Evolutionary conservation across 148 eudicot species (phyloP).

Genomic region (Beta vulgaris): DNA sequence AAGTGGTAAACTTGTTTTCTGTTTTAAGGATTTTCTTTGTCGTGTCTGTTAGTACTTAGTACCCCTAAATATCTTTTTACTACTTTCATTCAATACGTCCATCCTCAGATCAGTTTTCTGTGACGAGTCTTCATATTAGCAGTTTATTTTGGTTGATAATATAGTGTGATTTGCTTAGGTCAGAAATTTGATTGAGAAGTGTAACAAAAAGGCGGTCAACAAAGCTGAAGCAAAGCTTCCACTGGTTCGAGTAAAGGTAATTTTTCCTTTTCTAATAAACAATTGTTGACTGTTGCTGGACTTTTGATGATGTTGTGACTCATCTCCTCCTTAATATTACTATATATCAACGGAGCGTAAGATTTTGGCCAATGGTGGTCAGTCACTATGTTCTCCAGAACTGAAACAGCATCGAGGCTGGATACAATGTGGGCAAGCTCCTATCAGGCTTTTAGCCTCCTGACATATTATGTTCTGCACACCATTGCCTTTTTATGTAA

Average conservation of each 20-base stretch:
- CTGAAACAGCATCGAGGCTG: not conserved
- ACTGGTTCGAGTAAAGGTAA: slow-evolving; percentile 85
- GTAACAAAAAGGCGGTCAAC: slow-evolving; percentile 44
- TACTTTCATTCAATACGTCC: not conserved
- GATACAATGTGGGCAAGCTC: not conserved
- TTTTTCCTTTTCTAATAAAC: not conserved
- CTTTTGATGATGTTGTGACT: too few species aligned
- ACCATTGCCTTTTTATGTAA: not conserved
- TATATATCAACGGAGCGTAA: not conserved
- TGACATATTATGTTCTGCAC: not conserved
- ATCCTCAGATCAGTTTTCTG: not conserved
- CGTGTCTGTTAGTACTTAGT: not conserved
- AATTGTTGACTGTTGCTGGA: not conserved
- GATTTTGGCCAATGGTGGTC: not conserved
- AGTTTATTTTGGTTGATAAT: slow-evolving; percentile 15
- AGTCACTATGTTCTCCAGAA: not conserved
- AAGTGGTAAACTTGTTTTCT: slow-evolving; percentile 53
- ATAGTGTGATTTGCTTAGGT: slow-evolving; percentile 48
- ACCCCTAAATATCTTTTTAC: slow-evolving; percentile 7
- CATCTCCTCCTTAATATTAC: not conserved
- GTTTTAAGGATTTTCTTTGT: not conserved
- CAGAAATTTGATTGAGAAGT: slow-evolving; percentile 71
- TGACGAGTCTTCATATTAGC: not conserved
- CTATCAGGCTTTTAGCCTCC: not conserved
- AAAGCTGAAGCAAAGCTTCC: slow-evolving; percentile 73